phyloP scores from a whole-genome alignment of 768 basidiomycete species.

The Podaxis sp. region DNA sequence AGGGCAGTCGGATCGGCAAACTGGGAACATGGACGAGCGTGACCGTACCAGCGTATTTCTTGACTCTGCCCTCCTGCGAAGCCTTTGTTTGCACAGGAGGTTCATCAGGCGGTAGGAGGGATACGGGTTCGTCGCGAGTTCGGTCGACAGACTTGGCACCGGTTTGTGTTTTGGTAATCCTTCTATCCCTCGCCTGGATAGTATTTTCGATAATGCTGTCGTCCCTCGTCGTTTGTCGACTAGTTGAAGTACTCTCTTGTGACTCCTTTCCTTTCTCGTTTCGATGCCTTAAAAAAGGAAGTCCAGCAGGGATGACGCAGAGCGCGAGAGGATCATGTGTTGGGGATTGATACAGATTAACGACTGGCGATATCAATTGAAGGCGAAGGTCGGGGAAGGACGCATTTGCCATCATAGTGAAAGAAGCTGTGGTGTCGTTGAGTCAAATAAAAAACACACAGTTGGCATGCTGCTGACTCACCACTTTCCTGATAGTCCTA shows the following conservation, averaged over 20 bases:
- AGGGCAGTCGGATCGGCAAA: neutral
- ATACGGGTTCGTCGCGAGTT: neutral
- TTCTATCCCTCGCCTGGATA: neutral
- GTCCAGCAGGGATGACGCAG: conserved; percentile 33
- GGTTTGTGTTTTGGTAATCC: neutral
- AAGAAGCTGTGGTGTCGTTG: conserved; percentile 48
- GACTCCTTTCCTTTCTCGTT: neutral
- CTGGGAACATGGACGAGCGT: conserved; percentile 13
- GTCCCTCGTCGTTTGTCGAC: neutral
- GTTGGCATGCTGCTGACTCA: conserved; percentile 30
- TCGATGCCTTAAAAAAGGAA: neutral
- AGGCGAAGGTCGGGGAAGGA: conserved; percentile 39
- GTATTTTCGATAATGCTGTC: neutral
- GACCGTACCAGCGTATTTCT: conserved; percentile 5
- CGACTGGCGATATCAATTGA: conserved; percentile 32
- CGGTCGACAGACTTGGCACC: too few species aligned
- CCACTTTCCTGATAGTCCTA: conserved; percentile 81
- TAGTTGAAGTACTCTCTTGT: neutral
- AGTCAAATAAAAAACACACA: neutral
- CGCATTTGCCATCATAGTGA: conserved; percentile 56
- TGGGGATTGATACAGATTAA: conserved; percentile 44
- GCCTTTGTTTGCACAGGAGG: neutral
- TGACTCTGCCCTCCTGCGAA: neutral
- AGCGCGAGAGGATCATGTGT: conserved; percentile 55
- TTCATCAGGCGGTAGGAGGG: conserved; percentile 4